These are phyloP conservation scores for Sordariomycetes sp. DNA, from an alignment of 2,329 filamentous ascomycete genomes.

Conservation along the genomic window DNA sequence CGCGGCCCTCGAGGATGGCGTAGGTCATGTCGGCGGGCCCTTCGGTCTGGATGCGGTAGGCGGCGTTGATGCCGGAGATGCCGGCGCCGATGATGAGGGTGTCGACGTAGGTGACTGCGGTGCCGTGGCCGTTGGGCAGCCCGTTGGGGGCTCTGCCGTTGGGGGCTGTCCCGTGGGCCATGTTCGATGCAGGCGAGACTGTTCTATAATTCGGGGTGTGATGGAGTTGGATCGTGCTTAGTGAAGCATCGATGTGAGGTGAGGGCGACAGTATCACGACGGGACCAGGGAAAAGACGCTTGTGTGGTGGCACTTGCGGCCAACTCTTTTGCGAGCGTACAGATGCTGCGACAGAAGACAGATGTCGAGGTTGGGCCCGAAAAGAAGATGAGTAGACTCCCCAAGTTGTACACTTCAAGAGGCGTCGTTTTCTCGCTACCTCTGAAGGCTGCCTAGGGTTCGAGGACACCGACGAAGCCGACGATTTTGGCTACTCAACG, in stretches of 20 bases:
- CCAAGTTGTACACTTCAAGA: background rate
- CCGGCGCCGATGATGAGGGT: slow-evolving; percentile 58
- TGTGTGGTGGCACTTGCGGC: background rate
- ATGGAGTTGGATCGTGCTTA: background rate
- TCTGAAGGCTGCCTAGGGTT: background rate
- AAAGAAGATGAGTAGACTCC: background rate
- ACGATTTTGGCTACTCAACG: background rate
- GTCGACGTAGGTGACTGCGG: slow-evolving; percentile 22
- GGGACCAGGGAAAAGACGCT: background rate
- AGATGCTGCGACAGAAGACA: background rate
- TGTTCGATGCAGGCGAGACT: background rate
- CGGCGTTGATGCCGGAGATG: slow-evolving; percentile 62
- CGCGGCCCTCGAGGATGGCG: slow-evolving; percentile 54
- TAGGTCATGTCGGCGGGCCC: slow-evolving; percentile 40
- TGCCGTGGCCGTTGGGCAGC: background rate
- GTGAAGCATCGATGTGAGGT: background rate
- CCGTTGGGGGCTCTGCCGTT: background rate
- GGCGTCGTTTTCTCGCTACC: background rate
- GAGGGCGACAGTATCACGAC: background rate
- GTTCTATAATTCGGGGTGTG: background rate
- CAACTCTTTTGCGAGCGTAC: background rate
- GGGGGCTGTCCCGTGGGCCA: background rate
- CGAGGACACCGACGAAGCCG: background rate
- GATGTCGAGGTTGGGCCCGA: background rate
- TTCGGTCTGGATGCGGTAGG: slow-evolving; percentile 47